Base-by-base conservation (phyloP, 805 yeast species). In the Suhomyces xylopsoci region DNA sequence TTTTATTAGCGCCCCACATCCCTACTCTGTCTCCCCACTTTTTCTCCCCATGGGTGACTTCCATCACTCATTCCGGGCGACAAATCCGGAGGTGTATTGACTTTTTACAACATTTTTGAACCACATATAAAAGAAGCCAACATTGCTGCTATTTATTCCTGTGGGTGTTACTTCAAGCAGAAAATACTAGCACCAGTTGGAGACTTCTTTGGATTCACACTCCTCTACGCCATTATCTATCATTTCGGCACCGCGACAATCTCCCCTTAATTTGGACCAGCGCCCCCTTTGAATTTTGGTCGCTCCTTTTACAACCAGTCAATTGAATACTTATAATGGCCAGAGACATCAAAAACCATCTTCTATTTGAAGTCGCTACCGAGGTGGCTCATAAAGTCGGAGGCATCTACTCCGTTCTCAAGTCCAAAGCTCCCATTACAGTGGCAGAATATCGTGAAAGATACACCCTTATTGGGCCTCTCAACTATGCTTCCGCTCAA, bases 301-400 rank as follows among this genome's bases (percentile, higher is more conserved):
- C 36, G 15, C 24, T 38, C 1, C 42, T 38, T 38, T n/a, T 15
- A 36, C 41, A 36, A 36, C 41, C 19, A 38, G 22, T 9, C 22
- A 9, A 38, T 38, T 38, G 20, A 36, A 36, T 36, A 15, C 30
- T 25, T 25, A 44, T 14, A 19, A 87, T 87, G 90, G 75, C 87
- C 28, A 82, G 98, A 73, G 97, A 90, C 76, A 85, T 93, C 56
- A 83, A 87, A 62, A 86, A 89, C 68, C 97, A 90, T 67, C 77
- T 92, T 51, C 80, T 94, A 48, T 91, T 93, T 65, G 99, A 93
- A 75, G 87, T 90, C 45, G 96, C 98, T 56, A 93, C 99, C 1
- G 99, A 93, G 69, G 97, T 93, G 49, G 98, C 98, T 63, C 92
- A 94, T 76, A 80, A 96, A 63, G 98, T 93, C 20, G 99, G 99